Base-by-base conservation (phyloP, 192 early-diverging fungal species). In the Physocladia obscura region DNA sequence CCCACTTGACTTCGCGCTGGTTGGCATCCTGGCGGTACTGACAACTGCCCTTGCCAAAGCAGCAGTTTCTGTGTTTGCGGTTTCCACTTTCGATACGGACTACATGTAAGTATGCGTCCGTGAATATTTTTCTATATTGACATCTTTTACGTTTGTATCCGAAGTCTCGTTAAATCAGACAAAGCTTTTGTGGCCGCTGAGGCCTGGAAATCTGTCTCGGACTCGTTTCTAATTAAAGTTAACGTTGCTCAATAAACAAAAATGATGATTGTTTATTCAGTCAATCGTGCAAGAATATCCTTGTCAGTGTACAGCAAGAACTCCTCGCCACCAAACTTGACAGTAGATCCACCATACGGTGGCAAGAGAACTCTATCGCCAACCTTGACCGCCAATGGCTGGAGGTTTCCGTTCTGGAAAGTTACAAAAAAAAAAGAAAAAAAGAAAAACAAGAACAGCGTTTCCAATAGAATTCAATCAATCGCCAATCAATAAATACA, bases 351-450 rank as follows among this genome's bases (percentile, higher is more conserved):
- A 73, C 98, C 97, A 75, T 91, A 99, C 30, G 91, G 84, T 47
- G 98, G 98, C 38, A 99, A 89, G 35, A 99, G 84, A 26, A 99
- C 93, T 69, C 90, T 91, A 80, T 99, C 96, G 67, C 98, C 98
- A 70, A 84, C 89, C 65, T 90, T 84, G 70, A 98, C 84, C 63
- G 91, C 84, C 11, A 91, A 75, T 51, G 95, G 87, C 60, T 91
- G 84, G 60, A 88, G 73, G 74, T 87, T 90, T 40, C 95, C 95
- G 35, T 93, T 90, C 89, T 89, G 75, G 24, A 69, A 58, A 44
- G n/a, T n/a, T 13, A 44, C 8, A 44, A n/a, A 8, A 8, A 44
- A 44, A 44, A 44, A 44, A 44, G 40, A 44, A 44, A 44, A 44
- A 44, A 44, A 44, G n/a, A 44, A 44, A 44, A 44, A 44, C 8